These are phyloP conservation scores for Candida ulmi DNA, from an alignment of 805 yeast genomes.

Conservation along the genomic window DNA sequence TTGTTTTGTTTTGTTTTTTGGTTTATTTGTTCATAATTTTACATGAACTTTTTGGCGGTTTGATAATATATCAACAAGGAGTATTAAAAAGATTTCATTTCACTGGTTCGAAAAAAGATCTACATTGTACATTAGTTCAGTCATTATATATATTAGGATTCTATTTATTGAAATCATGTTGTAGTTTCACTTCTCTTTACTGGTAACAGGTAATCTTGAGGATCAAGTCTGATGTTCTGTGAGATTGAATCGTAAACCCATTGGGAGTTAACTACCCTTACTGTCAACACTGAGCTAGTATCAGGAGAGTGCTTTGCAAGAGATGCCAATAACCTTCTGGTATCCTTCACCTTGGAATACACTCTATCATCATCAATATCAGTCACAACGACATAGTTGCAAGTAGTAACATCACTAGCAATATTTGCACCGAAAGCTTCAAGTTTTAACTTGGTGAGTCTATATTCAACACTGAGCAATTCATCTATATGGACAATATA, in stretches of 20 bases:
- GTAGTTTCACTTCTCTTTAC: background rate
- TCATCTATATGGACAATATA: conserved; percentile 22
- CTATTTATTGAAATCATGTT: no score
- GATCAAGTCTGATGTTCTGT: conserved; percentile 25
- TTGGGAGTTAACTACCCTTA: conserved; percentile 27
- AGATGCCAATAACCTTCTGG: conserved; percentile 9
- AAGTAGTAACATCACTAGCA: conserved; percentile 21
- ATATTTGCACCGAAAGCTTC: conserved; percentile 41
- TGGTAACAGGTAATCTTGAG: conserved; percentile 24
- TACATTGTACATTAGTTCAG: no score
- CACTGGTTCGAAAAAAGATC: no score
- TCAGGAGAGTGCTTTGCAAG: conserved; percentile 3
- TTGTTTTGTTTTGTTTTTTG: conserved; percentile 1
- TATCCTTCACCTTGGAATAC: conserved; percentile 1
- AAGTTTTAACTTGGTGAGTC: conserved; percentile 20
- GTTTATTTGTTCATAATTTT: background rate
- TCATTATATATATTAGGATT: background rate
- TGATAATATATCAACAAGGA: no score
- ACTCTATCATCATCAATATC: conserved; percentile 3
- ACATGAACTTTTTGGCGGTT: no score
- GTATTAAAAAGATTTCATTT: no score
- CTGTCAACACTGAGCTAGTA: conserved; percentile 15
- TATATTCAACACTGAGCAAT: conserved; percentile 4
- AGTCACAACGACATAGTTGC: conserved; percentile 37
- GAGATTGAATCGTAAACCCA: conserved; percentile 34